Base-by-base conservation (phyloP, 2,329 filamentous ascomycete genomes). In the Exophiala phaeomuriformis region DNA sequence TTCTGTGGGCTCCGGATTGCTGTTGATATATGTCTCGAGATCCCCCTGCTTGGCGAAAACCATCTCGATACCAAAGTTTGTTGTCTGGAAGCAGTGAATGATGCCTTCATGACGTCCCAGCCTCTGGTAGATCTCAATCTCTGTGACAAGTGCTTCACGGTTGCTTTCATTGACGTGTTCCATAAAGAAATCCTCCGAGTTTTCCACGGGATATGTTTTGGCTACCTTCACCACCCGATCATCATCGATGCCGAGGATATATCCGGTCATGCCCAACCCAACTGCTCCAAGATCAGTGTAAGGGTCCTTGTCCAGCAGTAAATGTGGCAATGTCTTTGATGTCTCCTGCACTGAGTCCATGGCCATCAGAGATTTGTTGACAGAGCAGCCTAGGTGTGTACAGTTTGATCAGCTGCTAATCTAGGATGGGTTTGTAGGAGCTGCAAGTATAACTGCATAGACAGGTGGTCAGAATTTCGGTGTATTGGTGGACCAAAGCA, bases 161-260 rank as follows among this genome's bases (percentile, higher is more conserved):
- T 63, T 64, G 3, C 59, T 56, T 28, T 61, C 43, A 39, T 62
- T 61, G 39, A 62, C 52, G 28, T 62, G 58, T 56, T 58, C 52
- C 41, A 35, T 36, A 29, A 35, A 46, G 49, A 8, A 19, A 12
- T 39, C 36, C 6, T 39, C 36, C 9, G 10, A 44, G 10, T 29
- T 19, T 53, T 42, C 36, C 36, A 41, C 32, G 7, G 44, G 39
- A 44, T 42, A 53, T 41, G 35, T 36, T 44, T 59, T 58, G 36
- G 53, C 44, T 35, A 53, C 49, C 49, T 58, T 58, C 32, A 58
- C 49, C 36, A 58, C 56, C 46, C 49, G 53, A 12, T 56, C 55
- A 9, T 52, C 41, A 27, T 51, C 55, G 41, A 59, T 41, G 44
- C 55, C 39, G 42, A 57, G 52, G 53, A 59, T 52, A 41, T 52